These are phyloP conservation scores for Phialophora macrospora DNA, from an alignment of 2,329 filamentous ascomycete species.

Conservation along the genomic window DNA sequence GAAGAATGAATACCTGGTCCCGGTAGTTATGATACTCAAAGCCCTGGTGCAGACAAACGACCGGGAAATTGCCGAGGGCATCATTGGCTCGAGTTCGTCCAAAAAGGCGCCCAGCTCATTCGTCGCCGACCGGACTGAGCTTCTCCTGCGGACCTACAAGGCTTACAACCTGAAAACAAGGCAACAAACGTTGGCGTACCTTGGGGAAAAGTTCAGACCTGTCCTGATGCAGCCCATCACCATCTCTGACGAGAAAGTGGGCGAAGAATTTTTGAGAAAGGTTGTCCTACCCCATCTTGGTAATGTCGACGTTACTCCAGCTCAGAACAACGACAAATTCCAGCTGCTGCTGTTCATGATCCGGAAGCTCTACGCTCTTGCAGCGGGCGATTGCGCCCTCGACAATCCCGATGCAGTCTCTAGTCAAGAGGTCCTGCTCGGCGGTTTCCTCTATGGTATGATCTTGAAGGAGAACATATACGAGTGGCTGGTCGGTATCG, in stretches of 20 bases:
- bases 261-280: slow-evolving; percentile 86
- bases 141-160: slow-evolving; percentile 92
- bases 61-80: slow-evolving; percentile 90
- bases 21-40: slow-evolving; percentile 95
- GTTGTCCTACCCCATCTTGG: slow-evolving; percentile 92
- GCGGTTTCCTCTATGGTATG: slow-evolving; percentile 92
- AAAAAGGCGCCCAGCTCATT: slow-evolving; percentile 86
- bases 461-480: slow-evolving; percentile 94
- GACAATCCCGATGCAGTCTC: slow-evolving; percentile 97
- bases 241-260: slow-evolving; percentile 84
- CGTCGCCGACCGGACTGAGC: slow-evolving; percentile 89
- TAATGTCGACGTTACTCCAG: slow-evolving; percentile 78
- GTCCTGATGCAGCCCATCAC: slow-evolving; percentile 83
- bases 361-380: slow-evolving; percentile 89
- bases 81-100: slow-evolving; percentile 77
- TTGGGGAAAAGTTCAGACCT: slow-evolving; percentile 88
- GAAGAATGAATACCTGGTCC: slow-evolving; percentile 95
- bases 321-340: slow-evolving; percentile 90
- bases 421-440: slow-evolving; percentile 92
- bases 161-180: slow-evolving; percentile 82
- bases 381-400: slow-evolving; percentile 86
- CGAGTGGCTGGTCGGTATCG: slow-evolving; percentile 77
- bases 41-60: slow-evolving; percentile 95
- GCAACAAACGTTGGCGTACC: slow-evolving; percentile 78
- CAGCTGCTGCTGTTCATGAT: slow-evolving; percentile 94